phyloP scores from a whole-genome alignment of 805 yeast species.

The Jamesozyma gamospora region DNA sequence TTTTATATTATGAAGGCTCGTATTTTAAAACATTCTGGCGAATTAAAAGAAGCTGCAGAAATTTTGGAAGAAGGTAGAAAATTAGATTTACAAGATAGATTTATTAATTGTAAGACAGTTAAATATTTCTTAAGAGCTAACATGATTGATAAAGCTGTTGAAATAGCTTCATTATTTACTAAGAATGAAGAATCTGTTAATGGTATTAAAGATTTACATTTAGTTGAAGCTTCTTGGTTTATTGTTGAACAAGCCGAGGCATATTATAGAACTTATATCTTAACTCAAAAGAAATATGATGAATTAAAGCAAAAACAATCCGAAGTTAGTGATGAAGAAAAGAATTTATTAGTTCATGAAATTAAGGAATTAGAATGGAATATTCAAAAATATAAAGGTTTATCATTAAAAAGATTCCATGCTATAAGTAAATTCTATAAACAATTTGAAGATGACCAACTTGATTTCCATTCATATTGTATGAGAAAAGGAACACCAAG shows the following conservation, averaged over 20 bases:
- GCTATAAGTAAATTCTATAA: constrained; percentile 59
- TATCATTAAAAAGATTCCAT: constrained; percentile 69
- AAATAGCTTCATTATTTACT: constrained; percentile 69
- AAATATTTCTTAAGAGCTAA: constrained; percentile 76
- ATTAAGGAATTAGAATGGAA: constrained; percentile 36
- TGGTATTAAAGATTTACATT: constrained; percentile 78
- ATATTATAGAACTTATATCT: constrained; percentile 49
- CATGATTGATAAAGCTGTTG: constrained; percentile 62
- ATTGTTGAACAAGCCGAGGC: constrained; percentile 78
- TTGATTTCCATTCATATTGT: constrained; percentile 90
- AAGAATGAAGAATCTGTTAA: constrained; percentile 72
- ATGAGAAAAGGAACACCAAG: constrained; percentile 85
- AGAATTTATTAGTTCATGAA: constrained; percentile 11
- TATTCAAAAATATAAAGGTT: constrained; percentile 43
- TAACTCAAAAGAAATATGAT: constrained; percentile 15
- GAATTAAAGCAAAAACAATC: constrained; percentile 4
- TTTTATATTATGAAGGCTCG: constrained; percentile 72
- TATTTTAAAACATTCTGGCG: constrained; percentile 63
- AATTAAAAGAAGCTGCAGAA: constrained; percentile 50
- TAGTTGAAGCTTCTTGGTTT: constrained; percentile 90
- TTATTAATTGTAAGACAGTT: constrained; percentile 78
- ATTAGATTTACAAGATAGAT: constrained; percentile 82
- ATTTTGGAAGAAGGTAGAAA: constrained; percentile 60
- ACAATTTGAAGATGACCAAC: constrained; percentile 71
- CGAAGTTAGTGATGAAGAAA: constrained; percentile 7